Conservation (phyloP, 306 rosid species). For the Betula pendula region DNA sequence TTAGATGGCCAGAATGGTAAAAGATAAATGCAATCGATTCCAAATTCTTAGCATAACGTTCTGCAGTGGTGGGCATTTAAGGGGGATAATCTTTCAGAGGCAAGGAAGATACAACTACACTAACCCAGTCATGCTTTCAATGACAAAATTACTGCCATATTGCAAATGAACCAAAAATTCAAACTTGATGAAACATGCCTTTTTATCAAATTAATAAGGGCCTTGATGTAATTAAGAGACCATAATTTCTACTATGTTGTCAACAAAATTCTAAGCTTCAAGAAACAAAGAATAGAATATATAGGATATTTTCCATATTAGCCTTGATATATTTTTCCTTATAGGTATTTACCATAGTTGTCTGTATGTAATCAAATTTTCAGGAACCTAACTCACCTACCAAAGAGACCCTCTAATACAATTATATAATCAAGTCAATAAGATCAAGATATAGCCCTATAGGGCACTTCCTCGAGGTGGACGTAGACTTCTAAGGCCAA, state of each 20-base stretch:
- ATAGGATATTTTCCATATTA: too few relatives aligned
- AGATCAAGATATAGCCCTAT: too few relatives aligned
- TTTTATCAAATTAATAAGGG: not conserved
- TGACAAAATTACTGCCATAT: not conserved
- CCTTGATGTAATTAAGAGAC: not conserved
- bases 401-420: too few relatives aligned
- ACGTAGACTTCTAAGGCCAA: too few relatives aligned
- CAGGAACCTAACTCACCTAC: too few relatives aligned
- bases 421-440: too few relatives aligned
- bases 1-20: not conserved
- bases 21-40: conserved; percentile 16
- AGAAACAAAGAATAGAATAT: not conserved
- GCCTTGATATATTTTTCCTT: too few relatives aligned
- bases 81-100: not conserved
- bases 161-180: not conserved
- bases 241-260: not conserved
- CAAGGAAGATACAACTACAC: not conserved
- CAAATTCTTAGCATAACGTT: conserved; percentile 9
- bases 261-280: too few relatives aligned
- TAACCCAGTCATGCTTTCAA: not conserved
- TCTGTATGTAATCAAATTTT: too few relatives aligned
- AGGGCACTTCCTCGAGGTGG: too few relatives aligned
- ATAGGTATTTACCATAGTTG: too few relatives aligned
- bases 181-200: not conserved
- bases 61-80: conserved; percentile 12